Evolutionary conservation across 2,329 filamentous ascomycete genomes (phyloP).

Genomic region (Elsinoe batatas): DNA sequence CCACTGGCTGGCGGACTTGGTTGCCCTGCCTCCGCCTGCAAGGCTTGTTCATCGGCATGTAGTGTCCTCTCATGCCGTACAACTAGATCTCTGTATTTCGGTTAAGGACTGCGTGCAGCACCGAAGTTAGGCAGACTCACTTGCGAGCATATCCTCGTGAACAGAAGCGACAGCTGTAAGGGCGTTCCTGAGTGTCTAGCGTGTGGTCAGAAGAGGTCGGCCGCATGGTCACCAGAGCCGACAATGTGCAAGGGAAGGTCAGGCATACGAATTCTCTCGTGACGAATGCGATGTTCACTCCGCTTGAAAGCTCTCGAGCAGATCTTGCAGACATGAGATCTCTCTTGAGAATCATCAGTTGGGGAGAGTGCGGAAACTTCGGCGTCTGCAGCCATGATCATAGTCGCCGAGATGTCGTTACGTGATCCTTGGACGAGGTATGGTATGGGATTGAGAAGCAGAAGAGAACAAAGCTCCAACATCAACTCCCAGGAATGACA

Average conservation of each 20-base stretch:
- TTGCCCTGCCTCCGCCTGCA: background rate
- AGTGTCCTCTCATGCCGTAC: slow-evolving; percentile 11
- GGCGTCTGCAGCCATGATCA: background rate
- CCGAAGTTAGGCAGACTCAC: background rate
- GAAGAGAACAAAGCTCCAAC: background rate
- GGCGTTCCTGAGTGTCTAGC: slow-evolving; percentile 7
- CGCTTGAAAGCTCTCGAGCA: slow-evolving; percentile 10
- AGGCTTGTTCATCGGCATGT: slow-evolving; percentile 10
- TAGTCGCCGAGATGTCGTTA: background rate
- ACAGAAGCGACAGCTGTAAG: slow-evolving; percentile 9
- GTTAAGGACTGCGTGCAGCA: background rate
- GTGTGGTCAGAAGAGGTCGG: background rate
- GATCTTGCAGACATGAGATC: slow-evolving; percentile 9
- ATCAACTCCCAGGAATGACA: background rate
- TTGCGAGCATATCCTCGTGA: slow-evolving; percentile 7
- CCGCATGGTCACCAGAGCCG: background rate
- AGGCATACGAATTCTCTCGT: slow-evolving; percentile 5
- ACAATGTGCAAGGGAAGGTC: background rate
- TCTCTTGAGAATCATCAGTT: slow-evolving; percentile 6
- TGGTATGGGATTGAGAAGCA: background rate
- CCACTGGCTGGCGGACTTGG: slow-evolving; percentile 7
- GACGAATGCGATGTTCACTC: slow-evolving; percentile 8
- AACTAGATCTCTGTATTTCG: slow-evolving; percentile 10
- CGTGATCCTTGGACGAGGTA: background rate
- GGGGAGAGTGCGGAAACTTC: slow-evolving; percentile 10